Conservation (phyloP, 2,329 filamentous ascomycete genomes). For the Capronia coronata region DNA sequence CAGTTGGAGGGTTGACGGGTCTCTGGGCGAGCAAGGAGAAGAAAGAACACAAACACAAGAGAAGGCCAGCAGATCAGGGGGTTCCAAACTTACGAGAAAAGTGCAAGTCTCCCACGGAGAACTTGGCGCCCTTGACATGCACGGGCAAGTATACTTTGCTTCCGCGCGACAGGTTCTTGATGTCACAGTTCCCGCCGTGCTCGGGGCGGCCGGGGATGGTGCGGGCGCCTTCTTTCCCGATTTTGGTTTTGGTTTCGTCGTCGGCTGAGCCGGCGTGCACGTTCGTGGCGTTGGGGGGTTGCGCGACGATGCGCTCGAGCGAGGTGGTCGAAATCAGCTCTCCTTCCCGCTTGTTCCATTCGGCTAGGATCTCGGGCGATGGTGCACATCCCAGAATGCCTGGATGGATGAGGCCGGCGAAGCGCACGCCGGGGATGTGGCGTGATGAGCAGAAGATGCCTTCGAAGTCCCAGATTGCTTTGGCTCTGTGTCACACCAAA, state of each 20-base stretch:
- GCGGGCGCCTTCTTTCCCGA: constrained; percentile 71
- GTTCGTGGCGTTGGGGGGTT: constrained; percentile 65
- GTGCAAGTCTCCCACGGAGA: constrained; percentile 81
- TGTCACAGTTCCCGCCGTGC: constrained; percentile 86
- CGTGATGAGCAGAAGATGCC: constrained; percentile 75
- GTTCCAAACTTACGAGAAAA: constrained; percentile 53
- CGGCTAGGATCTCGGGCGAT: constrained; percentile 65
- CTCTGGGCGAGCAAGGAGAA: too few relatives aligned
- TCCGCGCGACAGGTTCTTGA: constrained; percentile 75
- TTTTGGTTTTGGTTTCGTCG: constrained; percentile 54
- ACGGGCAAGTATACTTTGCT: constrained; percentile 82
- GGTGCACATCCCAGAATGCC: constrained; percentile 88
- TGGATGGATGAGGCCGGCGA: constrained; percentile 83
- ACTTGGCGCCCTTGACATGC: constrained; percentile 78
- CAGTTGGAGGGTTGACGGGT: too few relatives aligned
- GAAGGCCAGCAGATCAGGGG: neutral
- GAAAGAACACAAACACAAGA: too few relatives aligned
- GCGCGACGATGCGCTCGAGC: constrained; percentile 64
- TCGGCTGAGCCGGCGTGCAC: constrained; percentile 64
- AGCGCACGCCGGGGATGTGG: constrained; percentile 80
- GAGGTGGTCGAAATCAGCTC: constrained; percentile 66
- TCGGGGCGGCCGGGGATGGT: constrained; percentile 81
- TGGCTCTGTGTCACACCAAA: constrained; percentile 41
- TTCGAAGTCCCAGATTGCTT: constrained; percentile 72
- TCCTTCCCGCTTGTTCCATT: constrained; percentile 77